These are phyloP conservation scores for Dictyostelium intermedium DNA, from an alignment of 78 protist genomes.

Conservation along the genomic window DNA sequence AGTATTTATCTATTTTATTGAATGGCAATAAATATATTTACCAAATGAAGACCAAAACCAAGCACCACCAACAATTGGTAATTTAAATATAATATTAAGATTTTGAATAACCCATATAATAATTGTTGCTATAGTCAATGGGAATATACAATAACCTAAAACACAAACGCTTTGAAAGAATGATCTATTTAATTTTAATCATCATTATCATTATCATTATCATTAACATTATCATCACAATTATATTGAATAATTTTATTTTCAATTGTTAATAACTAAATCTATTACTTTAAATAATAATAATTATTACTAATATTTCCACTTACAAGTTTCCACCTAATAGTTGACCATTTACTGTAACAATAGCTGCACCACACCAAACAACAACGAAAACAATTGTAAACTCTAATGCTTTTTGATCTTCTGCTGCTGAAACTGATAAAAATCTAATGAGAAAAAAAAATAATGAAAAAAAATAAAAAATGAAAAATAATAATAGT, in stretches of 20 bases:
- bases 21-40: too few species aligned
- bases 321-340: constrained; percentile 92
- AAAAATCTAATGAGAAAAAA: constrained; percentile 15
- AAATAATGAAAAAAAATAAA: too few species aligned
- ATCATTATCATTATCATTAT: neutral
- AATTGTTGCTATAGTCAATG: constrained; percentile 83
- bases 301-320: too few species aligned
- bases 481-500: neutral
- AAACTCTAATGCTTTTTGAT: constrained; percentile 88
- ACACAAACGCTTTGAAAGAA: constrained; percentile 96
- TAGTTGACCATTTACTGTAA: constrained; percentile 92
- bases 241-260: neutral
- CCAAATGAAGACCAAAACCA: constrained; percentile 70
- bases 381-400: constrained; percentile 93
- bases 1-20: too few species aligned
- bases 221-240: neutral
- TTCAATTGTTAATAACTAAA: too few species aligned
- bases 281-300: too few species aligned
- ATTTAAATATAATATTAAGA: constrained; percentile 22
- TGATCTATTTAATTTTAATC: constrained; percentile 73
- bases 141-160: constrained; percentile 97
- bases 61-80: constrained; percentile 49
- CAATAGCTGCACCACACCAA: constrained; percentile 93
- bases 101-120: constrained; percentile 22
- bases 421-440: constrained; percentile 32